These are phyloP conservation scores for Spinellus fusiger DNA, from an alignment of 192 early-diverging fungal species.

Conservation along the genomic window DNA sequence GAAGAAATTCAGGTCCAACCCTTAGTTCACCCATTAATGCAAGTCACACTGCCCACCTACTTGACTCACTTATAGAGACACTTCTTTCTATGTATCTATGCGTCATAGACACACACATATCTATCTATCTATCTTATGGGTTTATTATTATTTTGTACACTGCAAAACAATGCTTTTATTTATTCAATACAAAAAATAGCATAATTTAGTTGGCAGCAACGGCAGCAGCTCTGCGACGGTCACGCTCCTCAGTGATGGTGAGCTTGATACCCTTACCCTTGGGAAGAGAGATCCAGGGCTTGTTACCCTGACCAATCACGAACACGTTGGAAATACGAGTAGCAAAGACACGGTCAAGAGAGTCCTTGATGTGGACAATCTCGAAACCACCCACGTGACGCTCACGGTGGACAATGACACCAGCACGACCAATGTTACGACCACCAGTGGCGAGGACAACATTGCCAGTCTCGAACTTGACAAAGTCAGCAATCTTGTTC, in stretches of 20 bases:
- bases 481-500: constrained; percentile 85
- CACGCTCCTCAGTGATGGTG: constrained; percentile 99
- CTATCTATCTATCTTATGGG: too few species aligned
- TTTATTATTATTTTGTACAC: too few species aligned
- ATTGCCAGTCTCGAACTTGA: constrained; percentile 99
- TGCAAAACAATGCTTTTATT: too few species aligned
- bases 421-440: constrained; percentile 97
- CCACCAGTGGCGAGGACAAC: constrained; percentile 96
- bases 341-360: constrained; percentile 90
- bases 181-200: too few species aligned
- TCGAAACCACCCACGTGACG: constrained; percentile 97
- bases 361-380: constrained; percentile 99
- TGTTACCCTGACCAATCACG: constrained; percentile 79
- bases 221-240: constrained; percentile 67
- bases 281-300: constrained; percentile 95
- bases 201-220: constrained; percentile 11
- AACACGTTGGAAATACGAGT: constrained; percentile 97
- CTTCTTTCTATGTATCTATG: too few species aligned
- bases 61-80: too few species aligned
- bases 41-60: too few species aligned
- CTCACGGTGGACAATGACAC: constrained; percentile 94
- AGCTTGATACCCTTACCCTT: constrained; percentile 99
- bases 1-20: too few species aligned
- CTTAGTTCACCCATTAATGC: too few species aligned
- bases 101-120: too few species aligned